Evolutionary conservation across 108 stramenopile species (phyloP), one percentile per base, ranked within the genome.

Genomic region (Skeletonema grethae): DNA sequence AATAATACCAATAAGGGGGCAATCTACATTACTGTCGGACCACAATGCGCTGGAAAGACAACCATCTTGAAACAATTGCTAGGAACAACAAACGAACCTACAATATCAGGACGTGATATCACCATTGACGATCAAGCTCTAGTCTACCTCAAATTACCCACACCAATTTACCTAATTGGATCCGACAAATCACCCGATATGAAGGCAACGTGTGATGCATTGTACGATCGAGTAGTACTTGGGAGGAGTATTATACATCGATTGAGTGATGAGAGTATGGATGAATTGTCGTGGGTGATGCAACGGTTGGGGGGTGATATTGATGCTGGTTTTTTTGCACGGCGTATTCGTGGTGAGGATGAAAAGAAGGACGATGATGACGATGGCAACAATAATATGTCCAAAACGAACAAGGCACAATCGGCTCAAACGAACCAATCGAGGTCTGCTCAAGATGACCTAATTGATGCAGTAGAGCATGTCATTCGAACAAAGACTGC

Each of bases 1-100:
- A 13, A 38, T 38, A 13, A 57, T 9, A 28, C 12, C 3, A 58
- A 80, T 2, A 79, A 65, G 18, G 86, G 84, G 43, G 87, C 92
- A 6, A 48, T 94, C 22, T 94, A 90, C 67, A 90, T 94, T 48
- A 86, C 92, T 11, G 70, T 94, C 32, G 92, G 92, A 0, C 92
- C 92, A 16, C 92, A 85, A 56, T 86, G 88, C 61, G 66, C 87
- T 31, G 92, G 92, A 7, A 94, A 94, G 41, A 87, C 92, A 12
- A 88, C 85, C 6, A 68, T 89, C 31, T 57, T 93, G 56, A 62
- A 69, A 64, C 35, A 59, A 18, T 9, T 85, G 43, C 75, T 83
- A 45, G 63, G 65, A 38, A 67, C 50, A 43, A 70, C 43, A 46
- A 15, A 43, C 41, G 4, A n/a, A 43, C 0, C 41, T n/a, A 43